Base-by-base conservation (phyloP, 495 filamentous ascomycete species). In the Aspergillus egyptiacus region DNA sequence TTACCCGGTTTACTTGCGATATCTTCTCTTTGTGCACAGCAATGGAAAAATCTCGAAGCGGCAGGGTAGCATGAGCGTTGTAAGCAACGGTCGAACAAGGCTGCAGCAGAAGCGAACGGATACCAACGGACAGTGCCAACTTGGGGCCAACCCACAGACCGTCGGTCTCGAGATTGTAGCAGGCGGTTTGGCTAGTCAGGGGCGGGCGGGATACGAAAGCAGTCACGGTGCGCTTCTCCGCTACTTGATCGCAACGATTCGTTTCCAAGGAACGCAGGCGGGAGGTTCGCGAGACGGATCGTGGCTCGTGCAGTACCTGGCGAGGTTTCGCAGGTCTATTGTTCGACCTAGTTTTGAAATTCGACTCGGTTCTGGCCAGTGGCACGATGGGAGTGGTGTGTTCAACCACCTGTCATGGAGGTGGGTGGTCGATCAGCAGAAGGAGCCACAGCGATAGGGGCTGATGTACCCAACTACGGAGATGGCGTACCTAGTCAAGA, bases 41-140 rank as follows among this genome's bases (percentile, higher is more conserved):
- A 41, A 42, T 50, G 50, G 41, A 50, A 49, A 49, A 50, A 37
- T 41, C 40, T 50, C 44, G 49, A 49, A 50, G 28, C 32, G 31
- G 53, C 44, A 49, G 51, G 52, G 56, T 44, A 48, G 50, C 55
- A 58, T 58, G 20, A 48, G 51, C 45, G 43, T 54, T 32, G 46
- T 42, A 43, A 49, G 40, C 44, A n/a, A 54, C 41, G 36, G 37
- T 30, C 38, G 39, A 30, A 51, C 48, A 42, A 42, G 30, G 48
- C 20, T 36, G 22, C 7, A 37, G 33, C 31, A 13, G 38, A 39
- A 38, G n/a, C 32, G 11, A n/a, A n/a, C n/a, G n/a, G n/a, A n/a
- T n/a, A n/a, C n/a, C n/a, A n/a, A n/a, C n/a, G n/a, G n/a, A n/a
- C n/a, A n/a, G n/a, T n/a, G n/a, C n/a, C n/a, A n/a, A n/a, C n/a